These are phyloP conservation scores for Thielaviopsis ethacetica DNA, from an alignment of 2,329 filamentous ascomycete species.

Conservation along the genomic window DNA sequence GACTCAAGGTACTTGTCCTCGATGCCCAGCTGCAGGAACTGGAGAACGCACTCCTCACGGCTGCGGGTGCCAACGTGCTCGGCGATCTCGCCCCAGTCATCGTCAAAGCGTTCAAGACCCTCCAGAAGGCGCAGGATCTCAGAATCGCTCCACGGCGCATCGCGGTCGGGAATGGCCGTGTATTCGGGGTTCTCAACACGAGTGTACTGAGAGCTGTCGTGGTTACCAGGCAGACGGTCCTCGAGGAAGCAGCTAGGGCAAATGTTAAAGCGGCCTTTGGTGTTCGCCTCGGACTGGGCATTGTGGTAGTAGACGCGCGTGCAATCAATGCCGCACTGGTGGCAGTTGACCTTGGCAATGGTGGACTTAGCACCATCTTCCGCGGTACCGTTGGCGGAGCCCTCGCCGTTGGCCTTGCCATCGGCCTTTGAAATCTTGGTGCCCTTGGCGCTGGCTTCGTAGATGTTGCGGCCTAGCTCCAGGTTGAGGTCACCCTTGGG, in stretches of 20 bases:
- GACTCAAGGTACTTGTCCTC: constrained; percentile 93
- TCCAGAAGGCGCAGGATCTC: constrained; percentile 83
- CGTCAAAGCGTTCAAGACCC: constrained; percentile 80
- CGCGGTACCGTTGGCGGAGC: constrained; percentile 43
- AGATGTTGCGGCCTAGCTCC: constrained; percentile 89
- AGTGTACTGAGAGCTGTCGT: constrained; percentile 64
- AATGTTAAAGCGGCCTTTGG: constrained; percentile 65
- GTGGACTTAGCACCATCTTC: constrained; percentile 51
- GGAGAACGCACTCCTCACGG: constrained; percentile 87
- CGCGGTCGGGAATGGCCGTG: constrained; percentile 59
- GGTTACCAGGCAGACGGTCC: constrained; percentile 64
- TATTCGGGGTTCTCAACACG: constrained; percentile 83
- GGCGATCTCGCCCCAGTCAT: constrained; percentile 87
- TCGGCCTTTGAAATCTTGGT: constrained; percentile 53
- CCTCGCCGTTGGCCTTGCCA: constrained; percentile 62
- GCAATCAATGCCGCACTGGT: constrained; percentile 85
- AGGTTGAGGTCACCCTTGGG: constrained; percentile 73
- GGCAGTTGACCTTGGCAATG: constrained; percentile 61
- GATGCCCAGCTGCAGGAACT: constrained; percentile 91
- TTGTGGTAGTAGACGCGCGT: constrained; percentile 45
- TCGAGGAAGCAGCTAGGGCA: constrained; percentile 86
- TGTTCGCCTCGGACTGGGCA: constrained; percentile 37
- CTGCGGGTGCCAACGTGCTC: constrained; percentile 85
- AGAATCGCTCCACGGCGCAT: constrained; percentile 79
- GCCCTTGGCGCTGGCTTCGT: constrained; percentile 75